A percentile compares a stretch with the other conserved stretches of the same genome.
Conservation (phyloP, 768 basidiomycete genomes). For the Kwoniella europaea region DNA sequence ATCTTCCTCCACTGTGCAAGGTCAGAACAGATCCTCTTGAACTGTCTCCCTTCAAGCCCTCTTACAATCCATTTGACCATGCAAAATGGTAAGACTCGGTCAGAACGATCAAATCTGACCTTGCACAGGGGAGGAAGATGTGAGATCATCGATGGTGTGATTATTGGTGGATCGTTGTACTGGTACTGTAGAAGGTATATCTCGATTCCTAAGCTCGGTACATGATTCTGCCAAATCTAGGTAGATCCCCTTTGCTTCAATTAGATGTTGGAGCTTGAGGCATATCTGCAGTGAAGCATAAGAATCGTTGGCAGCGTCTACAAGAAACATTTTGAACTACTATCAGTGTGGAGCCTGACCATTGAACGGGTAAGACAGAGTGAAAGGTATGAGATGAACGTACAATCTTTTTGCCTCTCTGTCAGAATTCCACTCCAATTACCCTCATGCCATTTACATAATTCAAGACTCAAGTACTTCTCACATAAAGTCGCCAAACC, state of each 20-base stretch:
- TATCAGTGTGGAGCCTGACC: background rate
- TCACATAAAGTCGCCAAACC: constrained; percentile 44
- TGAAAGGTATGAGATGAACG: too few species aligned
- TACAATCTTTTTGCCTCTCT: constrained; percentile 14
- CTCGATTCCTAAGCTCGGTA: background rate
- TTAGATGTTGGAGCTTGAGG: constrained; percentile 25
- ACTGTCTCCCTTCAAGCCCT: too few species aligned
- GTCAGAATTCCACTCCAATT: constrained; percentile 39
- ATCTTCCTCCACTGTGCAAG: too few species aligned
- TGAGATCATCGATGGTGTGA: too few species aligned
- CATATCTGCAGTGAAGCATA: constrained; percentile 45
- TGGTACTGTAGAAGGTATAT: too few species aligned
- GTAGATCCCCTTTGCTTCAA: constrained; percentile 9
- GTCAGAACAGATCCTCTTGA: too few species aligned
- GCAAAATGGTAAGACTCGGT: too few species aligned
- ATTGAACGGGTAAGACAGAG: too few species aligned
- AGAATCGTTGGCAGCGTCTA: constrained; percentile 56
- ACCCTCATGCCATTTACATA: constrained; percentile 8
- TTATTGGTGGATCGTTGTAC: too few species aligned
- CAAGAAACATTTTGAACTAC: background rate
- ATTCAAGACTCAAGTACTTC: constrained; percentile 32
- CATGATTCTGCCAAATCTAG: background rate
- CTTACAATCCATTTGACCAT: too few species aligned
- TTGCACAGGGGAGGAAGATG: too few species aligned
- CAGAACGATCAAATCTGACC: too few species aligned